Base-by-base conservation (phyloP, 257 asterid genomes). In the Gentiana dahurica region DNA sequence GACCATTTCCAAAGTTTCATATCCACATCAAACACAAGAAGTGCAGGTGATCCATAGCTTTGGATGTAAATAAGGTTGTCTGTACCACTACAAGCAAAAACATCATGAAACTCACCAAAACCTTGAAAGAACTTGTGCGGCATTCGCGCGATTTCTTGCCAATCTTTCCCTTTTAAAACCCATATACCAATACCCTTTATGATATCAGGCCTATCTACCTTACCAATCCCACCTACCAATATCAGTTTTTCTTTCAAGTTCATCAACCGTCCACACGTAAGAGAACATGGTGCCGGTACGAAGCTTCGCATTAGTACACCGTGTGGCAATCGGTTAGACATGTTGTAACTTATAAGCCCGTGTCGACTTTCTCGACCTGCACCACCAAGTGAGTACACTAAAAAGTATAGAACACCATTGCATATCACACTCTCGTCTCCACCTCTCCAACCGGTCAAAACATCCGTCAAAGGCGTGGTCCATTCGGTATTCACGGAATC, bases 201-300 rank as follows among this genome's bases (percentile, higher is more conserved):
- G 53, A 92, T 77, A 66, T 82, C 97, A 0, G 84, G 80, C 13
- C 95, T 77, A n/a, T 92, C 97, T 4, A 58, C 80, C 54, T 79
- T 92, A 50, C 95, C 95, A 0, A 88, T 83, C 4, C 99, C 99
- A 13, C 99, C 99, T 11, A 92, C 97, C 95, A 92, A 80, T 43
- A 92, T 62, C 52, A 92, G 77, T 77, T 77, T 88, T 12, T 78
- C 95, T 51, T 77, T 85, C 24, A 92, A 50, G 73, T 80, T 92
- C 97, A 92, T 85, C 65, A 92, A 60, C 1, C 99, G 90, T 39
- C 99, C 97, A 49, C 95, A 88, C 0, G 97, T 92, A 34, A 92
- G 87, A 44, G 95, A 70, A 64, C 95, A 92, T 0, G 97, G 99
- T 32, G 79, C 94, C 0, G 91, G 86, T 37, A 85, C 58, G 34